Evolutionary conservation across 306 rosid genomes (phyloP), one percentile per base, ranked within the genome.

Genomic region (Quercus gilva): DNA sequence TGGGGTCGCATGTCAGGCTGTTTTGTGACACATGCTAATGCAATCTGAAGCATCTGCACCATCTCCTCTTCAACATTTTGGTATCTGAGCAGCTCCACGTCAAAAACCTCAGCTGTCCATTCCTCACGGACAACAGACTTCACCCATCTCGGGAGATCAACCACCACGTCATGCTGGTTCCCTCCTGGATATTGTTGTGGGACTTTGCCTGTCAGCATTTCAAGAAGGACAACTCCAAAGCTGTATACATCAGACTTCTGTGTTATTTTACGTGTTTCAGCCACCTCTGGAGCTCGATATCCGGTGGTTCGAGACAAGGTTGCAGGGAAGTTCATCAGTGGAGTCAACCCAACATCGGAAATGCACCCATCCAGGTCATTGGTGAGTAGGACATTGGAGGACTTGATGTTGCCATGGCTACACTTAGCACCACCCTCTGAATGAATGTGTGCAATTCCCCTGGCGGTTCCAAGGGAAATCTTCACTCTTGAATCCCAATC

Each of bases 91-190:
- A 92, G 81, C 87, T 92, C 97, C 74, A 86, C 89, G 49, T 91
- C 97, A 23, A 92, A 92, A 20, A 92, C 96, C 82, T 92, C 97
- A 13, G 96, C 91, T 4, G 96, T 92, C 97, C 97, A 92, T 74
- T 92, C 97, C 83, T 92, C 97, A 1, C 96, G 87, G 12, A 92
- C 97, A 21, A 92, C 96, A 60, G 97, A 92, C 51, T 77, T 81
- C 55, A 92, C 97, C 97, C 97, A 92, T 61, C 92, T 87, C 14
- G 97, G 97, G 35, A 92, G 94, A 78, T 92, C 97, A 31, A 89
- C 89, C 57, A 81, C 89, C 3, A 86, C 86, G 5, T 90, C 92
- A 52, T 82, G 56, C 0, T 41, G 45, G 45, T 41, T 41, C 45
- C 59, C 41, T 29, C 97, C 95, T 1, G 92, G 89, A 76, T 84